A percentile compares a stretch with the other conserved stretches of the same genome.
Conservation (phyloP, 2,329 filamentous ascomycete species). For the Magnaporthiopsis rhizophila region DNA sequence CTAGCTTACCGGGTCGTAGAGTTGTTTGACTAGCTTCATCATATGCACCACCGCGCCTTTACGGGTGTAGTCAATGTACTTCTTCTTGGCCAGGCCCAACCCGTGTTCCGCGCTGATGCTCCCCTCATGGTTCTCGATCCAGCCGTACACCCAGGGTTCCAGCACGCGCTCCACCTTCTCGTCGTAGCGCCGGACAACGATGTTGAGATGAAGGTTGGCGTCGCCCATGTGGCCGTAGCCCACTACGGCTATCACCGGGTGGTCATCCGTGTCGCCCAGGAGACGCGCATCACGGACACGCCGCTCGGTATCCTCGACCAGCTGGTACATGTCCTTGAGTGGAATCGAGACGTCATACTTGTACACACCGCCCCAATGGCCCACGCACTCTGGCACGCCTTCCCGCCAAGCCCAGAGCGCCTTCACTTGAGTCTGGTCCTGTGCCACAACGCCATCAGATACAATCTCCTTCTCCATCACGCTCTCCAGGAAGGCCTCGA, state of each 20-base stretch:
- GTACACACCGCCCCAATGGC: slow-evolving; percentile 91
- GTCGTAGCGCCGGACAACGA: slow-evolving; percentile 75
- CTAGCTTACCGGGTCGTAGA: slow-evolving; percentile 82
- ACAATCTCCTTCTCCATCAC: slow-evolving; percentile 83
- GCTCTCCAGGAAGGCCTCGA: slow-evolving; percentile 82
- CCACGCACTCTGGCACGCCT: slow-evolving; percentile 80
- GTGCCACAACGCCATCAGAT: slow-evolving; percentile 80
- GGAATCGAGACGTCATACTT: slow-evolving; percentile 98
- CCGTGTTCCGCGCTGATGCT: slow-evolving; percentile 98
- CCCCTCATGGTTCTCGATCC: slow-evolving; percentile 79
- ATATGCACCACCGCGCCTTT: slow-evolving; percentile 77
- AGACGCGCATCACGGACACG: slow-evolving; percentile 68
- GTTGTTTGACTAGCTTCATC: slow-evolving; percentile 91
- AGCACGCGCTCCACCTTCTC: slow-evolving; percentile 78
- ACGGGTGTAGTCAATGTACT: slow-evolving; percentile 87
- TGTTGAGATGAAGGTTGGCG: slow-evolving; percentile 88
- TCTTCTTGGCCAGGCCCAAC: slow-evolving; percentile 89
- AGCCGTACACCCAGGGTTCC: slow-evolving; percentile 96
- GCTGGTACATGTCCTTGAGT: slow-evolving; percentile 72
- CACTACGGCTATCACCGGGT: slow-evolving; percentile 81
- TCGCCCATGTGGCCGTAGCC: slow-evolving; percentile 99
- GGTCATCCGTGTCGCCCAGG: slow-evolving; percentile 64
- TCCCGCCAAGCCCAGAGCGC: slow-evolving; percentile 89
- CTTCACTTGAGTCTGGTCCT: slow-evolving; percentile 84
- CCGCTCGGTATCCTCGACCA: slow-evolving; percentile 78